Percentiles rank a stretch among this genome's conserved stretches.
These are phyloP conservation scores for Botryosphaeria agaves DNA, from an alignment of 2,329 filamentous ascomycete genomes.

Conservation along the genomic window DNA sequence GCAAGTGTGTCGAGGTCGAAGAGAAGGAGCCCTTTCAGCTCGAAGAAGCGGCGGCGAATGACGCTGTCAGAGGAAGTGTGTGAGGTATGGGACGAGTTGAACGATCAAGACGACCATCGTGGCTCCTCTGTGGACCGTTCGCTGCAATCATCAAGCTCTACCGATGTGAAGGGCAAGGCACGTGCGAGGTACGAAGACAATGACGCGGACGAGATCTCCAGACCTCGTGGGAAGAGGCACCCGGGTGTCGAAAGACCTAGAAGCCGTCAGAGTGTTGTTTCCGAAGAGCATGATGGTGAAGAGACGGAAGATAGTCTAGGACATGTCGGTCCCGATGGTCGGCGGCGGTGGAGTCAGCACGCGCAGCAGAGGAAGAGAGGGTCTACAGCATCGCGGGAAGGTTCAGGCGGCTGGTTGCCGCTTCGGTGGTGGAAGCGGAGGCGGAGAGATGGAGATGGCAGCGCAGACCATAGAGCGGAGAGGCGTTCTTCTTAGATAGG, in stretches of 20 bases:
- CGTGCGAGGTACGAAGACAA: neutral
- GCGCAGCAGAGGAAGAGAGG: neutral
- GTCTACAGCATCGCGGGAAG: neutral
- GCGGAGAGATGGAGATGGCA: neutral
- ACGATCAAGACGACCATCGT: slow-evolving; percentile 32
- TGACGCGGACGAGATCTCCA: neutral
- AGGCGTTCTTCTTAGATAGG: no score
- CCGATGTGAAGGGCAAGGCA: neutral
- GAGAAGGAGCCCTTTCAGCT: slow-evolving; percentile 6
- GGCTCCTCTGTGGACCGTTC: neutral
- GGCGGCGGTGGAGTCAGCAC: neutral
- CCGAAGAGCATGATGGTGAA: neutral
- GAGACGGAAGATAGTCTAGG: neutral
- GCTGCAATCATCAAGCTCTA: neutral
- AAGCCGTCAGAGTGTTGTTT: neutral
- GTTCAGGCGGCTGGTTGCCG: neutral
- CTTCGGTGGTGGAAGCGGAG: slow-evolving; percentile 1
- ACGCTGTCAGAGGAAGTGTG: slow-evolving; percentile 46
- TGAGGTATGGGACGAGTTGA: slow-evolving; percentile 78
- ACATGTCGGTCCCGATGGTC: neutral
- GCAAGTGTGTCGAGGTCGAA: slow-evolving; percentile 6
- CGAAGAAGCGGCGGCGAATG: slow-evolving; percentile 23
- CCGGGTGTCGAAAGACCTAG: no score
- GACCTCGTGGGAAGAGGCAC: neutral
- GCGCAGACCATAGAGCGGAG: no score